Base-by-base conservation (phyloP, 2,329 filamentous ascomycete genomes). In the Phialemoniopsis sp. region DNA sequence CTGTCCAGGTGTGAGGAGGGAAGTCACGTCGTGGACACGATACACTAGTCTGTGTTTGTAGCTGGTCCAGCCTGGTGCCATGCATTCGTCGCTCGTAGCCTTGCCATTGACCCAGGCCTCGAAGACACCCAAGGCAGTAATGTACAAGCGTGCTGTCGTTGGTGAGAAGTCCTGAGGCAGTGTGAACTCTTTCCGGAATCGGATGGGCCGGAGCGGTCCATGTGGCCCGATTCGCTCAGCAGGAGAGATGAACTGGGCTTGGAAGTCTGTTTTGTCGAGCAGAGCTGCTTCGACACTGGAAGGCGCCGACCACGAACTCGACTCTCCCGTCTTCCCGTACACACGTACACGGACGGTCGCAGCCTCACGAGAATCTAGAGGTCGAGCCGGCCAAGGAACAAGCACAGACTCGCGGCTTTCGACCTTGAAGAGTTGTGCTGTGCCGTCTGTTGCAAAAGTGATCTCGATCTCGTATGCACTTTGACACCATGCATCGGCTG, bases 41-140 rank as follows among this genome's bases (percentile, higher is more conserved):
- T 60, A 67, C 1, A 58, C 60, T 45, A 66, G 53, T 5, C 64
- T 55, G 38, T 62, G 53, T 1, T 58, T 44, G 47, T 72, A 72
- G 38, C 54, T 56, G n/a, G 57, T 58, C 62, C 65, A 70, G 3
- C 66, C 64, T 0, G 66, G 66, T 21, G 64, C 59, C 50, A 66
- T 45, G 28, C 48, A 46, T 14, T 57, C 46, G 40, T 59, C 46
- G 0, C 50, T 52, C 8, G 61, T 51, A 13, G 36, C 41, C 14
- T 47, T 38, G 2, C 61, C 62, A 41, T 68, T 67, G 37, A 68
- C 52, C 18, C 50, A 54, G 0, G 54, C 59, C 26, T 52, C 45
- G 40, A 59, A 67, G 1, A 63, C 48, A 13, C 63, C 63, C 13
- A 54, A 45, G 4, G 51, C 50, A 1, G 62, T 64, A 26, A 60